Conservation (phyloP, 306 rosid genomes). For the Sophora flavescens region DNA sequence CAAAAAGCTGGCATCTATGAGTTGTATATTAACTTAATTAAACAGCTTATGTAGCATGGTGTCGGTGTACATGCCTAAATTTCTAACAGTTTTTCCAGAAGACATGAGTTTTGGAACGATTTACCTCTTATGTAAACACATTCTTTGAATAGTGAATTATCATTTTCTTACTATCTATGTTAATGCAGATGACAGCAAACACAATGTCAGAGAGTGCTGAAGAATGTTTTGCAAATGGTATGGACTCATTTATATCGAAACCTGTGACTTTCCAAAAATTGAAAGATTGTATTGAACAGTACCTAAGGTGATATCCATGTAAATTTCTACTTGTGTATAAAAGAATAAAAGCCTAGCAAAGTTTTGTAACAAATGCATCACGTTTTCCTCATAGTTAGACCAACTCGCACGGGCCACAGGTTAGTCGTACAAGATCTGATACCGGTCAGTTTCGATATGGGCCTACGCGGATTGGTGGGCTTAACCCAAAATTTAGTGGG, state of each 20-base stretch:
- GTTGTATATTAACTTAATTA: too few species aligned
- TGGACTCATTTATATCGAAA: constrained; percentile 91
- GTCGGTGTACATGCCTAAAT: too few species aligned
- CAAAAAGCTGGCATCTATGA: not conserved
- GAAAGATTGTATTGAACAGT: constrained; percentile 68
- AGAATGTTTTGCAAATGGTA: constrained; percentile 83
- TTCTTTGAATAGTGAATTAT: constrained; percentile 17
- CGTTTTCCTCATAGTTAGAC: constrained; percentile 41
- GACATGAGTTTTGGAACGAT: too few species aligned
- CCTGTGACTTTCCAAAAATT: constrained; percentile 82
- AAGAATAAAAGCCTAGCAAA: constrained; percentile 58
- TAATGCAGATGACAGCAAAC: constrained; percentile 88
- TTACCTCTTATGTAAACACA: not conserved
- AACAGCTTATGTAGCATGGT: too few species aligned
- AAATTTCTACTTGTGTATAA: constrained; percentile 60
- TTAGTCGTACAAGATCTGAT: too few species aligned
- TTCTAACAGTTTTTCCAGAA: too few species aligned
- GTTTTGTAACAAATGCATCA: constrained; percentile 66
- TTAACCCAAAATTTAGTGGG: too few species aligned
- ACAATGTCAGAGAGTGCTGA: constrained; percentile 89
- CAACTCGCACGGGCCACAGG: too few species aligned
- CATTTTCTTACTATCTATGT: not conserved
- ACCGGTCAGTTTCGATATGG: too few species aligned
- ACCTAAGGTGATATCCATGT: constrained; percentile 59
- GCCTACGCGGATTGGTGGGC: too few species aligned